A percentile compares a stretch with the other conserved stretches of the same genome.
phyloP scores from a whole-genome alignment of 2,329 filamentous ascomycete species.

The Venturia effusa region DNA sequence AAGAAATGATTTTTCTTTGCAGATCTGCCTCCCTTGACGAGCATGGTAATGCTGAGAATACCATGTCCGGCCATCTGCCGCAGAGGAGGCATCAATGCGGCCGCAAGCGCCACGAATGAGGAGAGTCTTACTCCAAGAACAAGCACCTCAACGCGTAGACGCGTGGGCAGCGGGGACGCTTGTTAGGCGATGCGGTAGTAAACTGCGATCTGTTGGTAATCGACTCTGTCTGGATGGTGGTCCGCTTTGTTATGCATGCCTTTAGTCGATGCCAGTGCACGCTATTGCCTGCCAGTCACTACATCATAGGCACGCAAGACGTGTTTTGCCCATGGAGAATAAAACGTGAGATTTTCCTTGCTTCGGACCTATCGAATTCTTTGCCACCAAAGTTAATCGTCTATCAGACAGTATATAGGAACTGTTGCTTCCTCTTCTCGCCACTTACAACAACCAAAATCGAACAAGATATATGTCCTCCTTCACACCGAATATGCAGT shows the following conservation, averaged over 20 bases:
- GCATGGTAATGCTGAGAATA: not conserved
- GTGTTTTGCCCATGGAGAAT: not conserved
- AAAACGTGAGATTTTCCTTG: not conserved
- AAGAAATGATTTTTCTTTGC: no score
- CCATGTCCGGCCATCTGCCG: not conserved
- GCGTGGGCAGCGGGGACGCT: not conserved
- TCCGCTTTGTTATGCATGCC: not conserved
- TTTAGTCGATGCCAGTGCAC: not conserved
- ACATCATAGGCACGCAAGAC: constrained; percentile 3
- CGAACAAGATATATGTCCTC: not conserved
- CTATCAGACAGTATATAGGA: not conserved
- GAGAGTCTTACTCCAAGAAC: not conserved
- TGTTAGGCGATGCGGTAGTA: not conserved
- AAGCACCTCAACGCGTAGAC: not conserved
- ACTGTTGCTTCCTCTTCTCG: not conserved
- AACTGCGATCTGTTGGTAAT: not conserved
- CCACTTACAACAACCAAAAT: no score
- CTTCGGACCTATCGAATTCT: not conserved
- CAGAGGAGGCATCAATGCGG: not conserved
- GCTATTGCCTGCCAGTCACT: not conserved
- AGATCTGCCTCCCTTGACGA: no score
- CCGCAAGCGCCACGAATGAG: not conserved
- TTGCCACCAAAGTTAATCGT: not conserved
- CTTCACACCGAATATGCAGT: not conserved
- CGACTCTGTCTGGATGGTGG: not conserved